Conservation (phyloP, 78 protist genomes). For the Chrysochromulina tobinii region DNA sequence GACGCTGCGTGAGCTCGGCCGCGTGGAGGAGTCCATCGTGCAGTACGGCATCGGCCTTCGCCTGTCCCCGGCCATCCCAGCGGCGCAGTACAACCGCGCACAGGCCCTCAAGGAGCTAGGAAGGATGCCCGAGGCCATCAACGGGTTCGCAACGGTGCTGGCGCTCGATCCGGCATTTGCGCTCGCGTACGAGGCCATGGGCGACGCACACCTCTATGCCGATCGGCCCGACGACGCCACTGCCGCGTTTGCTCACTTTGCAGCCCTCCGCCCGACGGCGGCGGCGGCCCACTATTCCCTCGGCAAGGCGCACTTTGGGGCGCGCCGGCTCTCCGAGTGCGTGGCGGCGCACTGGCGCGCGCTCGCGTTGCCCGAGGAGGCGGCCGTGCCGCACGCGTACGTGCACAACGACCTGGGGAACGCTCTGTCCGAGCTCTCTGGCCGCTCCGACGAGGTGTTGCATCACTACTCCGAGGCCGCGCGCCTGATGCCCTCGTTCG, state of each 20-base stretch:
- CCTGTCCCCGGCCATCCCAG: not conserved
- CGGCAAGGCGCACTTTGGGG: not conserved
- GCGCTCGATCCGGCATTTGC: not conserved
- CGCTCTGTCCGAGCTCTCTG: not conserved
- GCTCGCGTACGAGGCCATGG: not conserved
- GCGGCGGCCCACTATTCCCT: not conserved
- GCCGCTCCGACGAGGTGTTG: not conserved
- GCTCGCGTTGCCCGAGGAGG: not conserved
- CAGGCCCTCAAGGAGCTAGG: not conserved
- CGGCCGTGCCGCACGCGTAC: not conserved
- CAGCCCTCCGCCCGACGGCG: not conserved
- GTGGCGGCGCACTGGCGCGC: not conserved
- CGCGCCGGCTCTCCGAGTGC: not conserved
- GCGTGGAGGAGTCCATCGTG: not conserved
- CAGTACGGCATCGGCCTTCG: not conserved
- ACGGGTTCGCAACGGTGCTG: not conserved
- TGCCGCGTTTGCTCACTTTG: not conserved
- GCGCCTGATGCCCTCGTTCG: not conserved
- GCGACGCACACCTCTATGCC: not conserved
- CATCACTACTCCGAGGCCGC: not conserved
- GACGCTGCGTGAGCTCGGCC: not conserved
- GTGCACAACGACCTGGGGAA: constrained; percentile 5
- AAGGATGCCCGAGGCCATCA: not conserved
- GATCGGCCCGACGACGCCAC: not conserved
- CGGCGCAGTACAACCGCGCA: not conserved